A percentile compares a stretch with the other conserved stretches of the same genome.
phyloP scores from a whole-genome alignment of 1,139 yeast genomes.

The Suhomyces maxii region DNA sequence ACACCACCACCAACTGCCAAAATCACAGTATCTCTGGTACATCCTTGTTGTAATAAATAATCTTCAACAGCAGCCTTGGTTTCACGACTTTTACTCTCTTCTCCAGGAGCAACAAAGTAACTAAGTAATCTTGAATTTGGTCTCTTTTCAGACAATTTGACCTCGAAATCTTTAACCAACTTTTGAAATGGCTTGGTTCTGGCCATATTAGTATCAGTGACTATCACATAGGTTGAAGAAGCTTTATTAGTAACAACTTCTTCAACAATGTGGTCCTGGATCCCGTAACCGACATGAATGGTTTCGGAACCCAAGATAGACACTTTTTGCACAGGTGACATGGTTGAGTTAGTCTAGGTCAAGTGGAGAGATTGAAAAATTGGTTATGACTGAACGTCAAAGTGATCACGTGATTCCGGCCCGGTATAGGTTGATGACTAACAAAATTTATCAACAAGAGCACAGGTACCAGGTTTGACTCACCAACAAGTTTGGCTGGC shows the following conservation, averaged over 20 bases:
- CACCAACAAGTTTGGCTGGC: no score
- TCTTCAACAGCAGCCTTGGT: constrained; percentile 96
- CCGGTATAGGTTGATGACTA: neutral
- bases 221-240: constrained; percentile 88
- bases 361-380: constrained; percentile 5
- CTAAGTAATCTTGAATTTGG: constrained; percentile 65
- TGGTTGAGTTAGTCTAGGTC: constrained; percentile 9
- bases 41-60: constrained; percentile 77
- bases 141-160: constrained; percentile 25
- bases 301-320: constrained; percentile 77
- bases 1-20: constrained; percentile 98
- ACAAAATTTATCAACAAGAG: no score
- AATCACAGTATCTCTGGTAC: constrained; percentile 94
- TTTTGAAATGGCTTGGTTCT: constrained; percentile 59
- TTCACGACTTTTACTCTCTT: constrained; percentile 80
- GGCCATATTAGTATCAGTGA: constrained; percentile 83
- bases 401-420: constrained; percentile 3
- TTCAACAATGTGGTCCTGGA: constrained; percentile 71
- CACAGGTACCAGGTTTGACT: no score
- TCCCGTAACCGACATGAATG: constrained; percentile 88
- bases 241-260: constrained; percentile 63
- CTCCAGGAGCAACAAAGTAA: constrained; percentile 89
- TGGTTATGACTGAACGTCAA: constrained; percentile 7
- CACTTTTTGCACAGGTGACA: constrained; percentile 51
- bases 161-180: constrained; percentile 36